Evolutionary conservation across 768 basidiomycete genomes (phyloP).

Genomic region (Agaricus subrufescens): DNA sequence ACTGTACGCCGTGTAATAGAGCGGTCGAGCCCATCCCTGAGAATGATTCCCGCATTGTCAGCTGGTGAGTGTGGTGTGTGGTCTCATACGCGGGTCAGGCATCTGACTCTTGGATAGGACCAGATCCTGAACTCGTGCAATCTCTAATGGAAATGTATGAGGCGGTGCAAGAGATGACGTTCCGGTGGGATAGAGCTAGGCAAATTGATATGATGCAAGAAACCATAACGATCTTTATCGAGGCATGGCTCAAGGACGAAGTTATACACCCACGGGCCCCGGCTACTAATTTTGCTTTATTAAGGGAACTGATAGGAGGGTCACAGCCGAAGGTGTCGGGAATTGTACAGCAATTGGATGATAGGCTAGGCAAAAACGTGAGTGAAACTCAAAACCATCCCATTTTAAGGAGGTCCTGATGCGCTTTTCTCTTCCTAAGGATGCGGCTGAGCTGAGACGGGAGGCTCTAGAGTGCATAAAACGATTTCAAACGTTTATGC

Average conservation of each 20-base stretch:
- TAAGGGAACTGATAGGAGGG: conserved; percentile 35
- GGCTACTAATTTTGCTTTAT: conserved; percentile 45
- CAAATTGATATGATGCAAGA: conserved; percentile 25
- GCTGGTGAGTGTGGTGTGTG: conserved; percentile 1
- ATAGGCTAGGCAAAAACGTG: conserved; percentile 19
- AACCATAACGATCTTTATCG: conserved; percentile 35
- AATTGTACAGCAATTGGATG: conserved; percentile 7
- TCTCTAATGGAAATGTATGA: conserved; percentile 51
- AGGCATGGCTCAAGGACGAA: conserved; percentile 25
- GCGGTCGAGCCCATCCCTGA: neutral
- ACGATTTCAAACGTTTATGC: conserved; percentile 57
- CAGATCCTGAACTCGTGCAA: conserved; percentile 51
- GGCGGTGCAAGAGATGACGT: conserved; percentile 48
- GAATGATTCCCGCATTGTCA: neutral
- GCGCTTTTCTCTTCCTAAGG: neutral
- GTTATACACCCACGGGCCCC: conserved; percentile 17
- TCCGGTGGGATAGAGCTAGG: conserved; percentile 2
- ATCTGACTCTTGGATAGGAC: conserved; percentile 20
- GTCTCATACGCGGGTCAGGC: neutral
- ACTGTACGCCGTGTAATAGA: neutral
- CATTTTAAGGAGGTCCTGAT: neutral
- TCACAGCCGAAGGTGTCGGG: conserved; percentile 26
- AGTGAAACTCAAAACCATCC: neutral
- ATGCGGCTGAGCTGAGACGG: neutral
- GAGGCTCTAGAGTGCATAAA: conserved; percentile 39